Percentiles rank a stretch among this genome's conserved stretches.
phyloP scores from a whole-genome alignment of 176 grass and related monocot species.

The Themeda triandra region DNA sequence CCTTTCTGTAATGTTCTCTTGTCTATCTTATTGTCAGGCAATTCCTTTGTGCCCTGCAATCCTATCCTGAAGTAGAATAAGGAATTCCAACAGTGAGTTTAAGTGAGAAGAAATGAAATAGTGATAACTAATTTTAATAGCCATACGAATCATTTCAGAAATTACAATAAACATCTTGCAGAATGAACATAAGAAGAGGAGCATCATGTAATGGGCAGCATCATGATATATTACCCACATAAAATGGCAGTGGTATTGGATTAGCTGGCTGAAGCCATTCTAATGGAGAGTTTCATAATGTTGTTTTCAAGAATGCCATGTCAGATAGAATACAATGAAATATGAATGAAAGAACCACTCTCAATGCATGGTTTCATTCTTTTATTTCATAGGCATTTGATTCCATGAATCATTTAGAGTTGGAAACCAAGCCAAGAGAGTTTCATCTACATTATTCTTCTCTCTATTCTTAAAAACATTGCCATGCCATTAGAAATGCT shows the following conservation, averaged over 20 bases:
- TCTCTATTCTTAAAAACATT: background rate
- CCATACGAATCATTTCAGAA: background rate
- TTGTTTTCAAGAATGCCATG: background rate
- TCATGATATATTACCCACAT: background rate
- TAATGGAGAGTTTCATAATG: background rate
- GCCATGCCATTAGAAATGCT: background rate
- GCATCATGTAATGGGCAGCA: background rate
- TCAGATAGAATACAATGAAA: background rate
- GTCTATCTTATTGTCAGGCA: slow-evolving; percentile 50
- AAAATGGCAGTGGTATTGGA: background rate
- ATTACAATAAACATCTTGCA: background rate
- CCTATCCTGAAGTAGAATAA: slow-evolving; percentile 52
- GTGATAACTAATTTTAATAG: background rate
- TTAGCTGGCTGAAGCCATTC: background rate
- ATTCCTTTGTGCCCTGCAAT: slow-evolving; percentile 62
- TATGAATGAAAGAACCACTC: background rate
- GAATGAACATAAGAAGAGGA: background rate
- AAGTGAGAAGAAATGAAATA: background rate
- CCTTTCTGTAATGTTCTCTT: slow-evolving; percentile 70
- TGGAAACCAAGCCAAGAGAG: background rate
- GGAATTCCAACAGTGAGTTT: slow-evolving; percentile 20
- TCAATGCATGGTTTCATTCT: background rate
- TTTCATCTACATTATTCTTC: background rate
- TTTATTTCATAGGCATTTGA: background rate
- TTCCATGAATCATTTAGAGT: background rate